These are phyloP conservation scores for Roridomyces roridus DNA, from an alignment of 768 basidiomycete species.

Conservation along the genomic window DNA sequence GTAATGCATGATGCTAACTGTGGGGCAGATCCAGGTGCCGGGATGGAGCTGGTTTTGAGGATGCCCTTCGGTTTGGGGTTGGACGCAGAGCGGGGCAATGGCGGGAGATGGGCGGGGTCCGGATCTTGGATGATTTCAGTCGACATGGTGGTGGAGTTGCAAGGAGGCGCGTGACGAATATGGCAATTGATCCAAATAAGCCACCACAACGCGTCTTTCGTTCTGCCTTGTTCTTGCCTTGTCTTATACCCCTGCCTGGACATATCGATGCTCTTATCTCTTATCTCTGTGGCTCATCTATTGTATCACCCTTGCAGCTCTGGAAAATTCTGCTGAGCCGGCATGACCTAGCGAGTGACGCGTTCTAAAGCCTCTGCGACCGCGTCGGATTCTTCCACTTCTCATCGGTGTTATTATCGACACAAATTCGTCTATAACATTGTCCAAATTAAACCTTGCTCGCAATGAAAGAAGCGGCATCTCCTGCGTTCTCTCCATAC, in stretches of 20 bases:
- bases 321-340: too few relatives aligned
- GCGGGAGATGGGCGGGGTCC: conserved; percentile 51
- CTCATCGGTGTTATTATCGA: too few relatives aligned
- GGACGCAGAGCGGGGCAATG: conserved; percentile 66
- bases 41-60: conserved; percentile 76
- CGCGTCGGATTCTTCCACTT: too few relatives aligned
- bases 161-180: conserved; percentile 5
- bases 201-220: too few relatives aligned
- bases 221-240: too few relatives aligned
- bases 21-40: conserved; percentile 41
- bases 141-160: conserved; percentile 23
- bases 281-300: too few relatives aligned
- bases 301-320: too few relatives aligned
- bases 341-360: too few relatives aligned
- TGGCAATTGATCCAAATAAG: conserved; percentile 11
- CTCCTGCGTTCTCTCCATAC: conserved; percentile 16
- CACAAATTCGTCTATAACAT: too few relatives aligned
- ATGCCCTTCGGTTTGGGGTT: conserved; percentile 86
- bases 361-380: too few relatives aligned
- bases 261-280: too few relatives aligned
- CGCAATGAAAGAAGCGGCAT: conserved; percentile 20
- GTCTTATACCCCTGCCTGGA: too few relatives aligned
- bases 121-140: conserved; percentile 47
- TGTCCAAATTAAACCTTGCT: conserved; percentile 9
- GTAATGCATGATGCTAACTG: conserved; percentile 51